Evolutionary conservation across 106 monocot genomes (phyloP).

Genomic region (Allium cepa): DNA sequence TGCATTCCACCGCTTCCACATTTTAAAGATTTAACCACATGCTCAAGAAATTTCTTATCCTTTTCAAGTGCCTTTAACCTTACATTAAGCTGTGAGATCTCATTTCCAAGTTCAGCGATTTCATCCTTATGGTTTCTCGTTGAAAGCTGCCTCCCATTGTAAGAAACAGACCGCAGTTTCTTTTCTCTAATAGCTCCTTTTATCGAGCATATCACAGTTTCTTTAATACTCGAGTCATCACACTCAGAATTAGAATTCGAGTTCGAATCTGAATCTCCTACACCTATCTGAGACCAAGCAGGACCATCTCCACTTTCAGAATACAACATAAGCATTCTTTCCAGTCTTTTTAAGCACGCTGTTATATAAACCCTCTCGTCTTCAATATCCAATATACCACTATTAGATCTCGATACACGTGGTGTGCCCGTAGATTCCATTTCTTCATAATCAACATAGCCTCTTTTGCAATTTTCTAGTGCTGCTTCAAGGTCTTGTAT

Average conservation of each 20-base stretch:
- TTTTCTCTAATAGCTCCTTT: constrained; percentile 9
- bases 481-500: constrained; percentile 60
- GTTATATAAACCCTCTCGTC: constrained; percentile 56
- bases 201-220: not conserved
- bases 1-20: constrained; percentile 43
- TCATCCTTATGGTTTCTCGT: constrained; percentile 14
- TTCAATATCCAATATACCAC: constrained; percentile 27
- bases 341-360: constrained; percentile 39
- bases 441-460: constrained; percentile 13
- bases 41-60: constrained; percentile 51
- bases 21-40: constrained; percentile 38
- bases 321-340: constrained; percentile 34
- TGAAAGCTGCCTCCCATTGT: not conserved
- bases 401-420: not conserved
- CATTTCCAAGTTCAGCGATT: constrained; percentile 19
- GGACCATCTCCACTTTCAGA: not conserved
- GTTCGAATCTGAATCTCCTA: not conserved
- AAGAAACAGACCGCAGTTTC: constrained; percentile 3
- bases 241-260: not conserved
- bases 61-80: constrained; percentile 63
- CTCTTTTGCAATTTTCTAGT: constrained; percentile 41
- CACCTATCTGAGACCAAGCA: not conserved
- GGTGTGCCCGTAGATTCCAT: constrained; percentile 7
- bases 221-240: not conserved
- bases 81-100: constrained; percentile 31